Percentiles rank a stretch among this genome's conserved stretches.
These are phyloP conservation scores for Lunasporangiospora selenospora DNA, from an alignment of 192 early-diverging fungal species.

Conservation along the genomic window DNA sequence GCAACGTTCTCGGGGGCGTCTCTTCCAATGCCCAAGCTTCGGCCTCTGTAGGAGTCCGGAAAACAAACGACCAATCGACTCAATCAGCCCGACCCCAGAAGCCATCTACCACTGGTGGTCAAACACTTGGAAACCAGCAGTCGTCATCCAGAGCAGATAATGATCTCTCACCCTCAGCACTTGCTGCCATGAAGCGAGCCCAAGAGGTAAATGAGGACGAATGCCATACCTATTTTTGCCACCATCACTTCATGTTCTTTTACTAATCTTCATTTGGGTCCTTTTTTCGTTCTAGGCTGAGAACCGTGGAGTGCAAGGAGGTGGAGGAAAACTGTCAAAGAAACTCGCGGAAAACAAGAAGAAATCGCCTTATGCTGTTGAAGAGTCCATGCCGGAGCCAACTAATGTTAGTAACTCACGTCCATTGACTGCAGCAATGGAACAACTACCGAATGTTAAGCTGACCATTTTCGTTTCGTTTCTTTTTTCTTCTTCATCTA, in stretches of 20 bases:
- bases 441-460: too few species aligned
- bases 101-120: too few species aligned
- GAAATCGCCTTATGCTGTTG: slow-evolving; percentile 23
- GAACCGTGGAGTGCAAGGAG: slow-evolving; percentile 32
- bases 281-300: slow-evolving; percentile 23
- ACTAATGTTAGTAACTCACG: too few species aligned
- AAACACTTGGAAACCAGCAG: too few species aligned
- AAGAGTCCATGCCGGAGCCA: slow-evolving; percentile 32
- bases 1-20: too few species aligned
- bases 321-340: slow-evolving; percentile 35
- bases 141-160: too few species aligned
- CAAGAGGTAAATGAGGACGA: slow-evolving; percentile 39
- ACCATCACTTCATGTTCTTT: background rate
- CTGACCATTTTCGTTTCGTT: background rate
- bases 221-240: background rate
- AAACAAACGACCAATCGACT: too few species aligned
- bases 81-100: too few species aligned
- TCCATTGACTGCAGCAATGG: too few species aligned
- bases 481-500: background rate
- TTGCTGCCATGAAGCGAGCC: slow-evolving; percentile 40
- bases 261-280: background rate
- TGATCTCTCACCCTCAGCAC: slow-evolving; percentile 35
- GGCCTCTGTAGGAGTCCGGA: too few species aligned
- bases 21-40: too few species aligned
- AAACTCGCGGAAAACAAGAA: slow-evolving; percentile 33